Evolutionary conservation across 1,284 basidiomycete species (phyloP), one percentile per base, ranked within the genome.

Genomic region (Coniferiporia sulphurascens): DNA sequence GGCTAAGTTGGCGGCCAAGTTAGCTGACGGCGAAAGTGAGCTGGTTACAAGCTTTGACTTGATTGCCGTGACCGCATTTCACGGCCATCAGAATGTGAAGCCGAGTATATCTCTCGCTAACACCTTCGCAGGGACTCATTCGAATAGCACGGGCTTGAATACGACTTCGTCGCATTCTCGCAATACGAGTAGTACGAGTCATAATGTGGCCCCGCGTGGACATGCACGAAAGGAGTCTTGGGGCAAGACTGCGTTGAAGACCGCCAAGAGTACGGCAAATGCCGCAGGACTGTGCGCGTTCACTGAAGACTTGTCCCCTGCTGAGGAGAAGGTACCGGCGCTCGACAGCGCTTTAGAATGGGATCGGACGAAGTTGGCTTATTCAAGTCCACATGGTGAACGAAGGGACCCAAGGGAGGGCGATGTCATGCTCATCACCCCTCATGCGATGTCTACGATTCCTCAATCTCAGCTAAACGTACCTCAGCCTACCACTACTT

Each of bases 181-280:
- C 10, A 62, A 58, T 32, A 76, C 77, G 56, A 68, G 70, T 36
- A 81, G 76, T 49, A 57, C 48, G 22, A 55, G 61, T 78, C 78
- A 4, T 73, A 75, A 2, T 75, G 77, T 55, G 70, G 45, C 32
- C 55, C 65, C 72, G 0, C 72, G 74, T 44, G 70, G 72, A 0
- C 83, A 86, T 67, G 78, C 79, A n/a, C 75, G 84, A 38, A 78
- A 75, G 51, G 83, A 81, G 49, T 87, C 85, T 2, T 79, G 81
- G 76, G 74, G 82, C n/a, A 81, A 81, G 66, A 74, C 78, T 0
- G 83, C 83, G 17, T 65, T 85, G 12, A 78, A 79, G 65, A 76
- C 77, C 58, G 56, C 54, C 12, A 62, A 58, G 51, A 19, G 43
- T n/a, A 51, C 59, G 5, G 49, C 54, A 34, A 58, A 52, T 35